Conservation (phyloP, 1,284 basidiomycete genomes). For the Apiotrichum mycotoxinovorans region DNA sequence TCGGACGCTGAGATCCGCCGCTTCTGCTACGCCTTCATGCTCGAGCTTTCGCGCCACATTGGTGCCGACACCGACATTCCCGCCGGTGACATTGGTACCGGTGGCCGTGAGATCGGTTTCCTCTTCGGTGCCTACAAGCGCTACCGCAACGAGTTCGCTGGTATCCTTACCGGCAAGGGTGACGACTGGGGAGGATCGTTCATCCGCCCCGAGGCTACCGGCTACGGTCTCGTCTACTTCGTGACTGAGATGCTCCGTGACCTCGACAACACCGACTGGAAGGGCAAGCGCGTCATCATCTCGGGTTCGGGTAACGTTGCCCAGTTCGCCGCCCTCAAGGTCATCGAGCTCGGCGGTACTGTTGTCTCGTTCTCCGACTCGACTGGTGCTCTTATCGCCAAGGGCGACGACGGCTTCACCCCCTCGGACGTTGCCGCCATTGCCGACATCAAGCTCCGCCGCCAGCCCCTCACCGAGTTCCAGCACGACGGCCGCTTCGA, state of each 20-base stretch:
- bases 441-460: slow-evolving; percentile 63
- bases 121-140: slow-evolving; percentile 73
- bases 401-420: slow-evolving; percentile 57
- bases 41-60: slow-evolving; percentile 67
- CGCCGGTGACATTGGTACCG: slow-evolving; percentile 70
- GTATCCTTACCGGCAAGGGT: slow-evolving; percentile 75
- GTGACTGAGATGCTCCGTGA: slow-evolving; percentile 58
- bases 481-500: slow-evolving; percentile 55
- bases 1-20: slow-evolving; percentile 70
- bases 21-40: slow-evolving; percentile 68
- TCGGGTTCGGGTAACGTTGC: slow-evolving; percentile 72
- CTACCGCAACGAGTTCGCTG: slow-evolving; percentile 69
- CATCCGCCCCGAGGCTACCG: slow-evolving; percentile 70
- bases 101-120: slow-evolving; percentile 67
- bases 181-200: slow-evolving; percentile 67
- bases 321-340: slow-evolving; percentile 74
- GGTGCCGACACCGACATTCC: slow-evolving; percentile 74
- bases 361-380: slow-evolving; percentile 77
- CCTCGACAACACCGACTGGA: slow-evolving; percentile 53
- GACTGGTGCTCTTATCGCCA: slow-evolving; percentile 64
- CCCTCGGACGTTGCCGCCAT: slow-evolving; percentile 60
- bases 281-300: slow-evolving; percentile 63
- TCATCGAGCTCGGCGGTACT: slow-evolving; percentile 70
- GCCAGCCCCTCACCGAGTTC: slow-evolving; percentile 60
- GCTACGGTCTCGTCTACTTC: slow-evolving; percentile 74